A percentile compares a stretch with the other conserved stretches of the same genome.
Evolutionary conservation across 2,329 filamentous ascomycete species (phyloP).

Genomic region (Claviceps citrina): DNA sequence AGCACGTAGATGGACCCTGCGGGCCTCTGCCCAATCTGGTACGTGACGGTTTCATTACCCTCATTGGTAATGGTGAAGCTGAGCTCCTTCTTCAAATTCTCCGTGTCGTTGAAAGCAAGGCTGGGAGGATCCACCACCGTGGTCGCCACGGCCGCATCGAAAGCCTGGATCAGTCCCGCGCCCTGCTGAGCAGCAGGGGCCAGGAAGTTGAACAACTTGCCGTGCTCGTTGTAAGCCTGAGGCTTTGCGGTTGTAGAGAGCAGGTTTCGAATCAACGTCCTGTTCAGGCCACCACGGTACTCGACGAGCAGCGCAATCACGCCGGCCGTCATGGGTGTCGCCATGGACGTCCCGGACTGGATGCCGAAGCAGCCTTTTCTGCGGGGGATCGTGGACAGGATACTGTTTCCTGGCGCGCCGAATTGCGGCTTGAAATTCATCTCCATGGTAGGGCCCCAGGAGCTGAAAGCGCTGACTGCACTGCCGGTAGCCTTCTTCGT

Average conservation of each 20-base stretch:
- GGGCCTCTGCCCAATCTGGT: conserved; percentile 30
- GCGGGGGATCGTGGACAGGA: conserved; percentile 30
- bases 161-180: conserved; percentile 29
- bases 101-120: conserved; percentile 43
- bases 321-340: conserved; percentile 26
- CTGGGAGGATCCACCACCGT: conserved; percentile 34
- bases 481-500: conserved; percentile 3
- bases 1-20: conserved; percentile 36
- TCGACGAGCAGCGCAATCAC: conserved; percentile 24
- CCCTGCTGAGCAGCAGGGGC: conserved; percentile 42
- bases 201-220: conserved; percentile 16
- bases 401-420: conserved; percentile 23
- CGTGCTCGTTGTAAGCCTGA: conserved; percentile 26
- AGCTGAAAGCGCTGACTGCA: conserved; percentile 9
- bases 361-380: conserved; percentile 23
- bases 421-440: conserved; percentile 25
- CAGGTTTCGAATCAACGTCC: conserved; percentile 27
- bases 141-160: conserved; percentile 37
- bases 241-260: conserved; percentile 26
- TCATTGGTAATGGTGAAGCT: conserved; percentile 38
- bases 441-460: conserved; percentile 28
- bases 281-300: conserved; percentile 27
- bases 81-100: conserved; percentile 12
- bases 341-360: conserved; percentile 32
- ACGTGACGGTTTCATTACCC: conserved; percentile 31